Base-by-base conservation (phyloP, 2,329 filamentous ascomycete genomes). In the Penicillium sp. region DNA sequence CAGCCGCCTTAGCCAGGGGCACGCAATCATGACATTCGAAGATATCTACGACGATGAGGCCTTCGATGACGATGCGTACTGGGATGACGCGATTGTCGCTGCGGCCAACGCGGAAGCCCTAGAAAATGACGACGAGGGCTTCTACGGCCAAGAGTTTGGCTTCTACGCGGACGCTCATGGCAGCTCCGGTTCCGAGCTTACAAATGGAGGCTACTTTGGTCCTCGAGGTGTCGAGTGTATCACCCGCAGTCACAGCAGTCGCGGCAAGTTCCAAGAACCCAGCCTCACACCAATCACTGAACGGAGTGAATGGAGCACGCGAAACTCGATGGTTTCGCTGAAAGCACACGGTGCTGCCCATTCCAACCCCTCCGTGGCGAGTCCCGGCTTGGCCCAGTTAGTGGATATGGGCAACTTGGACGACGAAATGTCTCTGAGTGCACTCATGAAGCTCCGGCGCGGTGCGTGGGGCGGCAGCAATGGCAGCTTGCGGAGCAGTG, bases 281-380 rank as follows among this genome's bases (percentile, higher is more conserved):
- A 96, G 93, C 61, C 75, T 98, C 42, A 97, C 93, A 1, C 93
- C 93, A 5, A 97, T 98, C 61, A 97, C 92, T 0, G 93, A 97
- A 68, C 82, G 91, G 10, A 95, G 89, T 51, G 93, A 98, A 70
- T 96, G 95, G 75, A 95, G 89, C 37, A 95, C 95, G 51, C 83
- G 93, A 39, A 97, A 96, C 66, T 95, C 88, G 0, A 82, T 95
- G 50, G 88, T 95, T 74, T 89, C 86, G 50, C 74, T 92, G 53
- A 77, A 76, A 6, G 72, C 83, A 28, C 81, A 82, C 39, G 69
- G 71, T 1, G 61, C 63, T 3, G 60, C 68, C 3, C 68, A 67
- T 47, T 81, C 76, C 49, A 81, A 74, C 35, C 72, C 66, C 49
- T 71, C 77, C 0, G 62, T 89, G 2, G 77, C 83, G 28, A 89